phyloP scores from a whole-genome alignment of 2,329 filamentous ascomycete genomes.

The Aureobasidium vineae region DNA sequence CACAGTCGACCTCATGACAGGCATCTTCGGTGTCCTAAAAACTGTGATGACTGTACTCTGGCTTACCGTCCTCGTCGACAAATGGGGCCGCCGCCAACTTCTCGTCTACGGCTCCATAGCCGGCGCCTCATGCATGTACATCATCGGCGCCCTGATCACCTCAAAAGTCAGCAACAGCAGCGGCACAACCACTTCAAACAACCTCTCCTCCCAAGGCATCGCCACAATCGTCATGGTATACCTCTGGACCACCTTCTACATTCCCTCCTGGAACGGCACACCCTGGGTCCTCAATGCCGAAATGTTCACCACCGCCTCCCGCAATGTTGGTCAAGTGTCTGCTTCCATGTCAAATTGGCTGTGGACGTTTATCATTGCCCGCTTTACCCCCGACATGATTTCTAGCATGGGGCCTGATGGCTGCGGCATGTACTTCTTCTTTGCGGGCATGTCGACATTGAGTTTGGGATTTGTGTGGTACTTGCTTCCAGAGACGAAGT shows the following conservation, averaged over 20 bases:
- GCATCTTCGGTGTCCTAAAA: constrained; percentile 32
- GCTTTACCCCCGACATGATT: constrained; percentile 52
- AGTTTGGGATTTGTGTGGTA: constrained; percentile 49
- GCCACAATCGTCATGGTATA: constrained; percentile 58
- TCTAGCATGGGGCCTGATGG: constrained; percentile 42
- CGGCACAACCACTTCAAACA: constrained; percentile 47
- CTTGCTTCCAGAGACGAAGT: constrained; percentile 46
- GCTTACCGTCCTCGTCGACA: constrained; percentile 43
- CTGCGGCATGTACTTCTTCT: constrained; percentile 46
- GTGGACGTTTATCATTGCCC: constrained; percentile 40
- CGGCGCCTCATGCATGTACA: constrained; percentile 52
- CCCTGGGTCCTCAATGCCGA: constrained; percentile 50
- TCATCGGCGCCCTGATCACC: constrained; percentile 56
- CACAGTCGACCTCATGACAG: constrained; percentile 56
- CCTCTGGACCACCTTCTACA: constrained; percentile 56
- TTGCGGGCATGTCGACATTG: constrained; percentile 49
- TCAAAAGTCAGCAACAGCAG: constrained; percentile 41
- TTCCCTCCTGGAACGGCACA: constrained; percentile 38
- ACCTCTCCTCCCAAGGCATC: constrained; percentile 47
- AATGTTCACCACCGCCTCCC: constrained; percentile 47
- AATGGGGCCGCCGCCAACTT: constrained; percentile 43
- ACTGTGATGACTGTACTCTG: constrained; percentile 43
- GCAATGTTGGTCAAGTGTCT: constrained; percentile 39
- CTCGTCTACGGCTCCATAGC: constrained; percentile 51
- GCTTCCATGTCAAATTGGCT: constrained; percentile 41